phyloP scores from a whole-genome alignment of 305 asterid genomes.

The Solanum hybrid region DNA sequence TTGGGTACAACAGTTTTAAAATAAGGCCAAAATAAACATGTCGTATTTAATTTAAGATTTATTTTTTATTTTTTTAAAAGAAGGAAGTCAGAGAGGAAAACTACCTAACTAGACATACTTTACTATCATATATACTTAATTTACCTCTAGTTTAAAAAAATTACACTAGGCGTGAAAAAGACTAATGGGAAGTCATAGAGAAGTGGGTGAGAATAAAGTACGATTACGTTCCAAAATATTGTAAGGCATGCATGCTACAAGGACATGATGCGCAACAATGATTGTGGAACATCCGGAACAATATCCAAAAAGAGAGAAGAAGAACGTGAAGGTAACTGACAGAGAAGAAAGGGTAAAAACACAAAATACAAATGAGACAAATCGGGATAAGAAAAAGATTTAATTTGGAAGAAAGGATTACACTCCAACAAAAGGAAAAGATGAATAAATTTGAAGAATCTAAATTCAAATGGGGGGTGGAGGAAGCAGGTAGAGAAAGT shows the following conservation, averaged over 20 bases:
- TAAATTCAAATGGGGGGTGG: neutral
- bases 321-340: neutral
- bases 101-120: no score
- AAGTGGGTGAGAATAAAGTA: neutral
- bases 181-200: neutral
- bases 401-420: neutral
- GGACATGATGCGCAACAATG: neutral
- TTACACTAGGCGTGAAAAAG: neutral
- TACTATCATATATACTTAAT: no score
- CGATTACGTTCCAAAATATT: neutral
- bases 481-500: neutral
- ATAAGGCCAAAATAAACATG: no score
- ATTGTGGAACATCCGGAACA: neutral
- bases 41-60: no score
- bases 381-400: neutral
- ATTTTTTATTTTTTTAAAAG: no score
- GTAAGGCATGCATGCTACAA: neutral
- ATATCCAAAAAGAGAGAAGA: neutral
- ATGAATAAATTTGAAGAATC: neutral
- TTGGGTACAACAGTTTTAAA: no score
- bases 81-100: no score
- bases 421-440: neutral
- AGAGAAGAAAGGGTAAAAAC: neutral
- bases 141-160: no score
- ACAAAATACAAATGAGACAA: neutral